Evolutionary conservation across 495 filamentous ascomycete genomes (phyloP), one percentile per base, ranked within the genome.

Genomic region (Daldinia grandis): DNA sequence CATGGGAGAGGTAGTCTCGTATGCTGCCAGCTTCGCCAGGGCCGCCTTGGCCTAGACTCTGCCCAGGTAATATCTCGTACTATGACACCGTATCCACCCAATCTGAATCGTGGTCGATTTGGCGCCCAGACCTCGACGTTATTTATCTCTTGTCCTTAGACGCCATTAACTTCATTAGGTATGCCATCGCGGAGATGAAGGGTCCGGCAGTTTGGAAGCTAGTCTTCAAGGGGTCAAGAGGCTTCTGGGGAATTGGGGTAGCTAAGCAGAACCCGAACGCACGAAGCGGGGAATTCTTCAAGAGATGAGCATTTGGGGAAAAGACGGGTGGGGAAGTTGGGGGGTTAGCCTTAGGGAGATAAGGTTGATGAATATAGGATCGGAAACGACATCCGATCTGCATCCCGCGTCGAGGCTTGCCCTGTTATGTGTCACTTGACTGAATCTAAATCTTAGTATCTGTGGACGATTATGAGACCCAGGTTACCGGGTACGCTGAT

Each of bases 301-400:
- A 27, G 47, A 38, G 35, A 37, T n/a, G 51, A 28, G 40, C 44
- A 44, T 42, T 55, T 35, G 57, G 47, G 50, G 50, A 25, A 49
- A 19, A 27, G 1, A 28, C 47, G 38, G 51, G 62, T 55, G 49
- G 42, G 21, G 58, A 59, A 56, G 47, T 8, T 60, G 27, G 50
- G 50, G 31, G 58, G 21, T 30, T 72, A 63, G 63, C 42, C 47
- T 33, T 54, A 59, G 8, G 14, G 25, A 59, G 33, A 65, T 55
- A 67, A 49, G 47, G 37, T 66, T 59, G 1, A 44, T 59, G 44
- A 49, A 44, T 37, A 54, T 54, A 33, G 37, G 17, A 38, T 15
- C 69, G 64, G 69, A 37, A 68, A 64, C 35, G 37, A 61, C 4
- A 68, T 53, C 56, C 64, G 64, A 64, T 72, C 60, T 51, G 25